A percentile compares a stretch with the other conserved stretches of the same genome.
phyloP scores from a whole-genome alignment of 139 green algal species.

The Tetratostichococcus sp. region DNA sequence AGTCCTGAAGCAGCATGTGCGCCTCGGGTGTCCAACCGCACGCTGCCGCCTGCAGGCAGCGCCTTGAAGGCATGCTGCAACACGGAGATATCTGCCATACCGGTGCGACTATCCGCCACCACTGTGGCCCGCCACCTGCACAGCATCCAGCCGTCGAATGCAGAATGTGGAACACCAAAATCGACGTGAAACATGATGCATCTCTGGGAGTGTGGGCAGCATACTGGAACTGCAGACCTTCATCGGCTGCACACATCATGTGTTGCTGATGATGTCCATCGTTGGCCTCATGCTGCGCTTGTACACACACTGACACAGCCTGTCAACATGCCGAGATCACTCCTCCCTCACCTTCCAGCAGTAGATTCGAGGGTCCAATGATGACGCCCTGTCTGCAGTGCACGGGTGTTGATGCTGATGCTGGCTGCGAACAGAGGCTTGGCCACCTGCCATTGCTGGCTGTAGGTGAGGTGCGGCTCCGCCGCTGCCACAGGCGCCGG shows the following conservation, averaged over 20 bases:
- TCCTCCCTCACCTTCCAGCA: not conserved
- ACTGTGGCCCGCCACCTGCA: not conserved
- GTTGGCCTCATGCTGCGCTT: no score
- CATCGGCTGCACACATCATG: no score
- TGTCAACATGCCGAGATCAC: no score
- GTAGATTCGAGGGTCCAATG: not conserved
- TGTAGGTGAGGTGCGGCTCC: not conserved
- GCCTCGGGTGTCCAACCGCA: not conserved
- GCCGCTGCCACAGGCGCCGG: not conserved
- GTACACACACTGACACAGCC: no score
- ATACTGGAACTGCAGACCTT: no score
- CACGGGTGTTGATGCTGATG: not conserved
- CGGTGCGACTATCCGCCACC: no score
- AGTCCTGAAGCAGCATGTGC: no score
- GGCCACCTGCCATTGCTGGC: not conserved
- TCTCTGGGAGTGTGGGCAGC: no score
- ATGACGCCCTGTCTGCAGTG: not conserved
- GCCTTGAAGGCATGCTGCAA: not conserved
- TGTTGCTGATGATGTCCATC: no score
- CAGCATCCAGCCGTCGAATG: not conserved
- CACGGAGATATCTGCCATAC: not conserved
- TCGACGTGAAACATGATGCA: no score
- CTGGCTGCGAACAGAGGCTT: not conserved
- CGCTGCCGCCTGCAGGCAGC: not conserved
- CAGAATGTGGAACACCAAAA: no score